A percentile compares a stretch with the other conserved stretches of the same genome.
Evolutionary conservation across 1,284 basidiomycete genomes (phyloP).

Genomic region (Apiotrichum siamense): DNA sequence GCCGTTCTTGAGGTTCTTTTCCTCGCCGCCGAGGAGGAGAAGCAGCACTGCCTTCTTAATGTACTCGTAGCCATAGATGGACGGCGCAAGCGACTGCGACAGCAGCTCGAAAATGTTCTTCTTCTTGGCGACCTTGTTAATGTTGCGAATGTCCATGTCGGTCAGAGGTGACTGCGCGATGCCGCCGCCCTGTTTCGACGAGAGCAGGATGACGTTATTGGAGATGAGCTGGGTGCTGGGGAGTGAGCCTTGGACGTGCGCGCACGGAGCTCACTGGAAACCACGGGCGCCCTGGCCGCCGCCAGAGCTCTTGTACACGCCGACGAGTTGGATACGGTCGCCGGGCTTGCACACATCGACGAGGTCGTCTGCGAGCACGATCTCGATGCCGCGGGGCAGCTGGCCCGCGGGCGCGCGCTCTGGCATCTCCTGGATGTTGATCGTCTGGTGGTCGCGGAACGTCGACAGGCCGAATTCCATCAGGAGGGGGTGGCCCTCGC

Average conservation of each 20-base stretch:
- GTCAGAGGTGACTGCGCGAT: slow-evolving; percentile 90
- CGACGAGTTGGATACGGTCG: slow-evolving; percentile 94
- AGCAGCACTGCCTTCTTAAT: slow-evolving; percentile 93
- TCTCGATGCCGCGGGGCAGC: slow-evolving; percentile 88
- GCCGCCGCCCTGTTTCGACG: slow-evolving; percentile 91
- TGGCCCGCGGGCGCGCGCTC: slow-evolving; percentile 96
- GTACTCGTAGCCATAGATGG: slow-evolving; percentile 92
- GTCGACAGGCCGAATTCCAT: slow-evolving; percentile 90
- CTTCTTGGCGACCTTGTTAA: slow-evolving; percentile 84
- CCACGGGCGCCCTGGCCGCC: slow-evolving; percentile 73
- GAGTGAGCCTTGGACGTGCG: background rate
- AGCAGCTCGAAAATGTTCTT: slow-evolving; percentile 83
- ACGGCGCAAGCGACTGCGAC: slow-evolving; percentile 91
- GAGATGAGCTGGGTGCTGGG: slow-evolving; percentile 83
- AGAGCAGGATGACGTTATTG: slow-evolving; percentile 94
- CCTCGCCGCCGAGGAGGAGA: slow-evolving; percentile 87
- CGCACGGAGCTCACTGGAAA: slow-evolving; percentile 70
- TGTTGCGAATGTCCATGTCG: slow-evolving; percentile 90
- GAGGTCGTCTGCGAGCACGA: slow-evolving; percentile 92
- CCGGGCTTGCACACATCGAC: slow-evolving; percentile 98
- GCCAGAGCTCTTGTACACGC: slow-evolving; percentile 88
- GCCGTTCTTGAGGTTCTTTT: slow-evolving; percentile 96
- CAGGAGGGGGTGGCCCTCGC: slow-evolving; percentile 76
- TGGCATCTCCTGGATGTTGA: slow-evolving; percentile 99
- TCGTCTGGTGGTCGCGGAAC: slow-evolving; percentile 94